Conservation (phyloP, 2,329 filamentous ascomycete genomes). For the Madurella fahalii region DNA sequence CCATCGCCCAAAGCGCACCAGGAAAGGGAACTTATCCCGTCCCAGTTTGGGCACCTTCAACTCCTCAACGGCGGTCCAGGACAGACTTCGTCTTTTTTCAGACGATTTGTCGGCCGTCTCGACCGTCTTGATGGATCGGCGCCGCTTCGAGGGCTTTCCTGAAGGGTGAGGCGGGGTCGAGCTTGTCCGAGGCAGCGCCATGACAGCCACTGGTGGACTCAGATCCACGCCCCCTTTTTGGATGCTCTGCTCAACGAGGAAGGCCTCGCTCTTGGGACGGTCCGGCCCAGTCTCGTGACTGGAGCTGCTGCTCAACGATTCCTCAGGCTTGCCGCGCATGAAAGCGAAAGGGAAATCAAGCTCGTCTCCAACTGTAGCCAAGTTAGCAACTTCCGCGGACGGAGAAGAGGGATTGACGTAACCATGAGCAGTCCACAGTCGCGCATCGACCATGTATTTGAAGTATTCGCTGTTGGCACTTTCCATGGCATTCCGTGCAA, state of each 20-base stretch:
- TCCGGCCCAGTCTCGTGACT: neutral
- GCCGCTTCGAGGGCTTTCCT: neutral
- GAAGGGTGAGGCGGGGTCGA: neutral
- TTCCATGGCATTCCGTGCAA: slow-evolving; percentile 18
- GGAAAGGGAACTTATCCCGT: slow-evolving; percentile 11
- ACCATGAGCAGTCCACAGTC: slow-evolving; percentile 23
- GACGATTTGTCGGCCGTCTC: neutral
- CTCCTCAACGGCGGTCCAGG: slow-evolving; percentile 16
- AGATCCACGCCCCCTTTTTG: neutral
- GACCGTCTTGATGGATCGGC: neutral
- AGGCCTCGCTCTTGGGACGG: slow-evolving; percentile 4
- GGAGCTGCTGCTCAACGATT: slow-evolving; percentile 1
- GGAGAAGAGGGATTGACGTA: neutral
- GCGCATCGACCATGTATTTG: slow-evolving; percentile 25
- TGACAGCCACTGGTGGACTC: neutral
- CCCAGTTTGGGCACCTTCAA: neutral
- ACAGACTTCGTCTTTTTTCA: slow-evolving; percentile 14
- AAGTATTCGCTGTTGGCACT: slow-evolving; percentile 22
- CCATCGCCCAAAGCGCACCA: slow-evolving; percentile 18
- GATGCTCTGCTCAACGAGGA: neutral
- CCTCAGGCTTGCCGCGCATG: slow-evolving; percentile 17
- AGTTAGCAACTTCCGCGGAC: neutral
- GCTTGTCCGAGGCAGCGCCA: neutral
- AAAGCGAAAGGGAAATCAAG: slow-evolving; percentile 25
- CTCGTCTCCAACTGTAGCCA: slow-evolving; percentile 19